Percentiles rank a stretch among this genome's conserved stretches.
Conservation (phyloP, 164 flowering plant genomes). For the Hamamelis virginiana region DNA sequence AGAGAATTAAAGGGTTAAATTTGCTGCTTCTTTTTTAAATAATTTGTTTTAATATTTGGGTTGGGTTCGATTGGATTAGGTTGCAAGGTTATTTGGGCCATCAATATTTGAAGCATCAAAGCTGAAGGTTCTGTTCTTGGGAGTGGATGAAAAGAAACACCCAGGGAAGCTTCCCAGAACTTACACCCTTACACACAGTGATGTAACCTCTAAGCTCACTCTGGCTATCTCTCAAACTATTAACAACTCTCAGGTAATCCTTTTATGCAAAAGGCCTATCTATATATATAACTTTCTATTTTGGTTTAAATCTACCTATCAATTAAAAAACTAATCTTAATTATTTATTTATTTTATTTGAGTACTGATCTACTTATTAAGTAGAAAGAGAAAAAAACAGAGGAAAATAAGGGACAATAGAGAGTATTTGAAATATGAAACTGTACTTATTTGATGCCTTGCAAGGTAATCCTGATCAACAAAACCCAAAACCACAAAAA, state of each 20-base stretch:
- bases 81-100: conserved; percentile 87
- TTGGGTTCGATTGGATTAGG: conserved; percentile 37
- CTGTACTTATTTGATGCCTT: too few relatives aligned
- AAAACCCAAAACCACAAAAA: too few relatives aligned
- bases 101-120: conserved; percentile 91
- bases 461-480: too few relatives aligned
- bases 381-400: background rate
- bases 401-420: background rate
- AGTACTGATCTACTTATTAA: too few relatives aligned
- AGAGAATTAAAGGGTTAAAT: background rate
- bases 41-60: background rate
- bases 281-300: background rate
- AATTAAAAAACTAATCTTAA: too few relatives aligned
- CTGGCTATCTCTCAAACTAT: conserved; percentile 87
- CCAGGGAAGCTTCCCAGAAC: conserved; percentile 84
- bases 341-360: too few relatives aligned
- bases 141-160: conserved; percentile 78
- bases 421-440: background rate
- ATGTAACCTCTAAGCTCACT: conserved; percentile 80
- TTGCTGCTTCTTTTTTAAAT: background rate
- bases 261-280: background rate
- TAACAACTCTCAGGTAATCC: conserved; percentile 77
- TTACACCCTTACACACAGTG: conserved; percentile 89
- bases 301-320: background rate
- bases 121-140: conserved; percentile 75